Evolutionary conservation across 352 stramenopile genomes (phyloP).

Genomic region (Saprolegnia parasitica): DNA sequence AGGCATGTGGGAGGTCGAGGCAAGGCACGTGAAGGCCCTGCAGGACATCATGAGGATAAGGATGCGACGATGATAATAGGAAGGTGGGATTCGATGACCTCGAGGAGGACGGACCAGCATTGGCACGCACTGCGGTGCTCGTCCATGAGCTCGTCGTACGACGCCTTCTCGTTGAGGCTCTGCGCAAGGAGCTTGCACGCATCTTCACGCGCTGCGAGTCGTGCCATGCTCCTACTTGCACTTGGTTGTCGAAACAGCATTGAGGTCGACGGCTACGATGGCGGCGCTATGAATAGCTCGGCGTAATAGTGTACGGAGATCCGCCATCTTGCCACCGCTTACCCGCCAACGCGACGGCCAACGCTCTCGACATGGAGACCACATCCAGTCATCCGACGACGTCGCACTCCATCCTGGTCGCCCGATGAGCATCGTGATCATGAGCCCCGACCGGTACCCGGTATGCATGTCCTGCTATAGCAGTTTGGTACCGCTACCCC

Average conservation of each 20-base stretch:
- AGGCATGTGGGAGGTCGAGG: background rate
- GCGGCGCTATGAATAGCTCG: constrained; percentile 5
- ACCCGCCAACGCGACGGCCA: too few relatives aligned
- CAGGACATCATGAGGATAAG: background rate
- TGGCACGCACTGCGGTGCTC: constrained; percentile 1
- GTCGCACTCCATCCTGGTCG: too few relatives aligned
- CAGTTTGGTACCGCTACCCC: too few relatives aligned
- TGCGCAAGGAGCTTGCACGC: constrained; percentile 2
- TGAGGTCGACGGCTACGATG: background rate
- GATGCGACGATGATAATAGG: too few relatives aligned
- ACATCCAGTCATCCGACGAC: too few relatives aligned
- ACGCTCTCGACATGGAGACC: too few relatives aligned
- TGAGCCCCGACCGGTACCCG: too few relatives aligned
- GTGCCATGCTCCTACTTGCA: background rate
- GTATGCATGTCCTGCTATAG: too few relatives aligned
- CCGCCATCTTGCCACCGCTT: too few relatives aligned
- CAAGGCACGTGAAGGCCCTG: background rate
- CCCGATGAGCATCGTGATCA: too few relatives aligned
- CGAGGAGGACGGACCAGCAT: constrained; percentile 15
- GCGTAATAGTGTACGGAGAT: background rate
- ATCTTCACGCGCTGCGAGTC: background rate
- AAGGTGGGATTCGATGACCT: constrained; percentile 7
- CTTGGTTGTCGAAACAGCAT: background rate
- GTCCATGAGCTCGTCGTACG: background rate
- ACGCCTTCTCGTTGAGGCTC: constrained; percentile 9